phyloP scores from a whole-genome alignment of 106 monocot genomes.

The Dendrobium officinale region DNA sequence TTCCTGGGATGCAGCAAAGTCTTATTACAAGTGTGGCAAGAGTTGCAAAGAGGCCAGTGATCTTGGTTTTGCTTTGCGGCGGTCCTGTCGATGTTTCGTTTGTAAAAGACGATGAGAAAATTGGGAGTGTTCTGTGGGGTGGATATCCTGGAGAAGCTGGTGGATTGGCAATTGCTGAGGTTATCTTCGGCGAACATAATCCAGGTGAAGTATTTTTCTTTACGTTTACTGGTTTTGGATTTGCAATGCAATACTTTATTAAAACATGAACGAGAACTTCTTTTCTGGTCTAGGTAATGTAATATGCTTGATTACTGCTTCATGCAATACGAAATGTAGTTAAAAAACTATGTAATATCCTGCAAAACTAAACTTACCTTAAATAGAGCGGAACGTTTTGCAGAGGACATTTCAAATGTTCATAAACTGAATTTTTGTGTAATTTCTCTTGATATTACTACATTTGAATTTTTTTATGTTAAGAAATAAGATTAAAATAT shows the following conservation, averaged over 20 bases:
- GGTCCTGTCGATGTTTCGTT: conserved; percentile 82
- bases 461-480: no score
- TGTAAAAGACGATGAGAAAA: conserved; percentile 45
- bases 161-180: conserved; percentile 54
- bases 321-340: neutral
- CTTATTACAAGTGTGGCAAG: conserved; percentile 59
- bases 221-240: neutral
- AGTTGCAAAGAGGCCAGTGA: conserved; percentile 66
- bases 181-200: conserved; percentile 84
- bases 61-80: conserved; percentile 75
- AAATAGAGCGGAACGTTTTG: no score
- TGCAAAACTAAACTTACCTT: no score
- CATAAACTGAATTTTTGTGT: no score
- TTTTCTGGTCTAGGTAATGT: neutral
- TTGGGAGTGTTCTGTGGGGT: conserved; percentile 80
- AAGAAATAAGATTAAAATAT: no score
- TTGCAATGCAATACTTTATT: neutral
- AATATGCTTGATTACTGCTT: neutral
- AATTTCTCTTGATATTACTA: no score
- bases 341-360: neutral
- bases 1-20: conserved; percentile 68
- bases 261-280: neutral
- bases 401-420: no score
- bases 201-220: conserved; percentile 43
- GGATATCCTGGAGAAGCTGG: conserved; percentile 98